Evolutionary conservation across 1,139 yeast species (phyloP).

Genomic region (Kodamaea suecica): DNA sequence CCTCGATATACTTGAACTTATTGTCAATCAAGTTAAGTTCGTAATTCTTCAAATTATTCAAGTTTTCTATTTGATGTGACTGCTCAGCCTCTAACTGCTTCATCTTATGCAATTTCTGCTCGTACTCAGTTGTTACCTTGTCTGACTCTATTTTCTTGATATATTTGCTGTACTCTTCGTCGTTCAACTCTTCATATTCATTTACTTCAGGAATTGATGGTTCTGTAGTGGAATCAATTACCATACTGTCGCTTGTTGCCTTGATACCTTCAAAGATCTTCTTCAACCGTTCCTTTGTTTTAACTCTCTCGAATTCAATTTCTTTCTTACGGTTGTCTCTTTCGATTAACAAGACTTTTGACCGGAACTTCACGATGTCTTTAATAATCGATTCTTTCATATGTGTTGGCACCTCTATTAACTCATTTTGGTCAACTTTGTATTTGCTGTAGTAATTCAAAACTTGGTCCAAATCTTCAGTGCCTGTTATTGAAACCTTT

Average conservation of each 20-base stretch:
- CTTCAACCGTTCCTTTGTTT: slow-evolving; percentile 50
- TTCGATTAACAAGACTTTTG: slow-evolving; percentile 58
- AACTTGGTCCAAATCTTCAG: slow-evolving; percentile 37
- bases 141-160: slow-evolving; percentile 17
- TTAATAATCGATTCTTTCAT: slow-evolving; percentile 55
- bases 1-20: slow-evolving; percentile 36
- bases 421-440: slow-evolving; percentile 56
- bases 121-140: slow-evolving; percentile 21
- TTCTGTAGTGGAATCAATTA: slow-evolving; percentile 1
- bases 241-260: slow-evolving; percentile 18
- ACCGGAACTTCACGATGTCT: slow-evolving; percentile 61
- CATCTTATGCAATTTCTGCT: slow-evolving; percentile 16
- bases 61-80: slow-evolving; percentile 16
- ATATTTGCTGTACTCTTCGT: slow-evolving; percentile 31
- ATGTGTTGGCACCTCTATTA: slow-evolving; percentile 60
- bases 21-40: slow-evolving; percentile 36
- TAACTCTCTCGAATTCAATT: slow-evolving; percentile 48
- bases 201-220: slow-evolving; percentile 7
- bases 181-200: slow-evolving; percentile 30
- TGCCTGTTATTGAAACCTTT: slow-evolving; percentile 21
- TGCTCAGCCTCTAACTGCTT: slow-evolving; percentile 21
- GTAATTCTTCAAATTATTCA: slow-evolving; percentile 23
- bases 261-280: slow-evolving; percentile 48
- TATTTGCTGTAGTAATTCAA: slow-evolving; percentile 41
- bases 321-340: slow-evolving; percentile 53